Evolutionary conservation across 345 rosid species (phyloP).

Genomic region (Lagerstroemia speciosa): DNA sequence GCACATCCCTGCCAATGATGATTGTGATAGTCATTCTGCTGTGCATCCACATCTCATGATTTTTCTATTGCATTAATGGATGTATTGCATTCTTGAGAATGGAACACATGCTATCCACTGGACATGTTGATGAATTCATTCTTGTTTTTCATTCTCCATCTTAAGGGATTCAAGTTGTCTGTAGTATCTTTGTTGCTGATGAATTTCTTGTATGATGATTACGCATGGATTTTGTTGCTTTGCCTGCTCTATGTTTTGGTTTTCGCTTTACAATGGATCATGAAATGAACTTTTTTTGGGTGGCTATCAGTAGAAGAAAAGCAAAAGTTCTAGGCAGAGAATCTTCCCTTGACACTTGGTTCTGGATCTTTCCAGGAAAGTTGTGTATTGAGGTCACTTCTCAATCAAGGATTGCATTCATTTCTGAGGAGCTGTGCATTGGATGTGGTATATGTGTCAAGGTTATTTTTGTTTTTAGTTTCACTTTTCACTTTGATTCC

Average conservation of each 20-base stretch:
- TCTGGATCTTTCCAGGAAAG: constrained; percentile 43
- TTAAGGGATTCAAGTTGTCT: not conserved
- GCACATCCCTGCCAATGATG: too few relatives aligned
- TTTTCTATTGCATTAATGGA: too few relatives aligned
- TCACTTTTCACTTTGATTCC: not conserved
- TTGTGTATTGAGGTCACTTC: constrained; percentile 90
- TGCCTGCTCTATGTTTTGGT: not conserved
- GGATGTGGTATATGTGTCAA: constrained; percentile 98
- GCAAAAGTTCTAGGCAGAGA: not conserved
- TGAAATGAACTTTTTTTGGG: not conserved
- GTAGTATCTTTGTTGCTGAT: not conserved
- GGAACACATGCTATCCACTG: not conserved
- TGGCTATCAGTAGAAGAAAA: not conserved
- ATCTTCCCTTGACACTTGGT: not conserved
- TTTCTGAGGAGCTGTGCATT: constrained; percentile 96
- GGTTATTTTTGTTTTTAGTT: constrained; percentile 27
- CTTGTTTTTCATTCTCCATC: not conserved
- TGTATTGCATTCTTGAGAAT: not conserved
- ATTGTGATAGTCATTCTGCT: too few relatives aligned
- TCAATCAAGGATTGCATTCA: constrained; percentile 73
- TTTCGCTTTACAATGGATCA: not conserved
- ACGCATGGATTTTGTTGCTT: too few relatives aligned
- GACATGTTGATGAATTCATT: not conserved
- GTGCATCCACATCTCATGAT: too few relatives aligned
- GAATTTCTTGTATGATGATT: not conserved